phyloP scores from a whole-genome alignment of 2,329 filamentous ascomycete genomes.

The Calonectria honghensis region DNA sequence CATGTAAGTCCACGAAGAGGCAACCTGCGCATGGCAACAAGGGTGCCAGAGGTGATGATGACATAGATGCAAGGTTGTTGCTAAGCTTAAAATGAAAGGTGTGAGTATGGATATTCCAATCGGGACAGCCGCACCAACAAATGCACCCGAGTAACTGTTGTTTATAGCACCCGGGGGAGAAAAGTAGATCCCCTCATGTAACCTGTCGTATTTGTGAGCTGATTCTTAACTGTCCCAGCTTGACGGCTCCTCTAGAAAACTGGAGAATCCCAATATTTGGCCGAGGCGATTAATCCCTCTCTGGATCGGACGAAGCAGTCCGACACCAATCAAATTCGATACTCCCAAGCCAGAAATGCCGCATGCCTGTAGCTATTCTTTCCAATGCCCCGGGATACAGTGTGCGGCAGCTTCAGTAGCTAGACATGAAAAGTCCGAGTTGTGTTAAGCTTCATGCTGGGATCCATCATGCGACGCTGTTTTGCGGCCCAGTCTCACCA shows the following conservation, averaged over 20 bases:
- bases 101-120: neutral
- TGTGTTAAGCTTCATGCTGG: neutral
- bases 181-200: constrained; percentile 2
- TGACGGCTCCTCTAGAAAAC: neutral
- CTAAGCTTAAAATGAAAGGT: neutral
- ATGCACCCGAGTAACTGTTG: neutral
- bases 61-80: neutral
- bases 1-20: constrained; percentile 5
- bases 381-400: neutral
- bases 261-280: constrained; percentile 1
- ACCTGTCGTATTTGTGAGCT: constrained; percentile 6
- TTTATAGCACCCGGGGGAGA: neutral
- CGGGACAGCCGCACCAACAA: constrained; percentile 6
- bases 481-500: neutral
- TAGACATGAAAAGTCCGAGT: neutral
- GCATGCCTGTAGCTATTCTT: neutral
- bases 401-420: neutral
- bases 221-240: neutral
- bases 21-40: constrained; percentile 5
- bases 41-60: neutral
- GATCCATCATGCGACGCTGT: neutral
- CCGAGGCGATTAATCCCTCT: neutral
- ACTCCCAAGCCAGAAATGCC: neutral
- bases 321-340: neutral
- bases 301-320: neutral